A percentile compares a stretch with the other conserved stretches of the same genome.
Conservation (phyloP, 1,284 basidiomycete genomes). For the Tylopilus sp. region DNA sequence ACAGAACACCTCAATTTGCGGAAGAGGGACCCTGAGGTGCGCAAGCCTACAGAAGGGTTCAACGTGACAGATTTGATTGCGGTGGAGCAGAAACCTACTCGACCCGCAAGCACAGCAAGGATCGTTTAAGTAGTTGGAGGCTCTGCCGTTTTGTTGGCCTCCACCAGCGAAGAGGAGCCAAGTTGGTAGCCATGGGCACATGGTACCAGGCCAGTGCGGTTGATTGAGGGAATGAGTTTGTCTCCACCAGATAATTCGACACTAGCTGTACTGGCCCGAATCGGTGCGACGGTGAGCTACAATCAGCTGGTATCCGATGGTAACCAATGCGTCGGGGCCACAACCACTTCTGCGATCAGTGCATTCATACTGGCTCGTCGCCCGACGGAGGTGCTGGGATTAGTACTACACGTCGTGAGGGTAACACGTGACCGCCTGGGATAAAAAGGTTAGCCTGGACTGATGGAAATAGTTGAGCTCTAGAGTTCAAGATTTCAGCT, state of each 20-base stretch:
- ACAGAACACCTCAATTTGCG: too few relatives aligned
- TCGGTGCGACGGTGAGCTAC: too few relatives aligned
- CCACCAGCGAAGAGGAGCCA: not conserved
- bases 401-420: too few relatives aligned
- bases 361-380: not conserved
- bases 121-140: not conserved
- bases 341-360: not conserved
- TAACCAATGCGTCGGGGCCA: not conserved
- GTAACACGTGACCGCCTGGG: not conserved
- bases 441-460: not conserved
- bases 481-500: not conserved
- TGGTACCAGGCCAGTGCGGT: not conserved
- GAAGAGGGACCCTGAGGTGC: too few relatives aligned
- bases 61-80: not conserved
- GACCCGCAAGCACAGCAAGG: slow-evolving; percentile 4
- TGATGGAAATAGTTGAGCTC: not conserved
- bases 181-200: too few relatives aligned
- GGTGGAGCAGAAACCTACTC: not conserved
- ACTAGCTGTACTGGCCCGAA: not conserved
- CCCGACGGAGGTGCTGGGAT: not conserved
- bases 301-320: too few relatives aligned
- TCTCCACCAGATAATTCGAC: not conserved
- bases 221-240: not conserved
- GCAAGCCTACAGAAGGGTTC: too few relatives aligned
- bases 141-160: not conserved